Evolutionary conservation across 805 yeast genomes (phyloP).

Genomic region (Metschnikowia arizonensis): DNA sequence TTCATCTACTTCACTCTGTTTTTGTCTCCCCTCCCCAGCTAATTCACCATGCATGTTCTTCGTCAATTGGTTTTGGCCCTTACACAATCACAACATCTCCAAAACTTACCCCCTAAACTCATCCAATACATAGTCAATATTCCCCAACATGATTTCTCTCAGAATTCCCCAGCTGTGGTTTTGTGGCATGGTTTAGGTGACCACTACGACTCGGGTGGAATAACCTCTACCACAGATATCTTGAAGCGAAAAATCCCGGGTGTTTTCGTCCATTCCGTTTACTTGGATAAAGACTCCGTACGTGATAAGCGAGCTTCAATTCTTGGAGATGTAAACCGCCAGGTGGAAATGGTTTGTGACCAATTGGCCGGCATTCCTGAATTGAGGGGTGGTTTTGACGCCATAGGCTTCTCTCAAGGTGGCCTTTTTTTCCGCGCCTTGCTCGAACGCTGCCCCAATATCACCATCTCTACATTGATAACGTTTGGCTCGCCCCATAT

Average conservation of each 20-base stretch:
- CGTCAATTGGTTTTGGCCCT: constrained; percentile 1
- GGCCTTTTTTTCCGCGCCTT: constrained; percentile 73
- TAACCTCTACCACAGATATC: constrained; percentile 43
- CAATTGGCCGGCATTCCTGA: constrained; percentile 45
- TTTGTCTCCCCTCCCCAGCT: not conserved
- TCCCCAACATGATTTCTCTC: not conserved
- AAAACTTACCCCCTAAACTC: not conserved
- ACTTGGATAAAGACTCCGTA: constrained; percentile 44
- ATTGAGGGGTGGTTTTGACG: constrained; percentile 57
- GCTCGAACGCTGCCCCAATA: constrained; percentile 50
- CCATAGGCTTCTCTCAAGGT: constrained; percentile 80
- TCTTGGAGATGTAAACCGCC: constrained; percentile 55
- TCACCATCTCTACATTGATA: constrained; percentile 46
- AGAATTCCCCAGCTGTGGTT: constrained; percentile 43
- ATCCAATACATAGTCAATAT: not conserved
- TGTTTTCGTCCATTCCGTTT: constrained; percentile 50
- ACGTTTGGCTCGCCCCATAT: constrained; percentile 83
- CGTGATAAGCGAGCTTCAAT: constrained; percentile 54
- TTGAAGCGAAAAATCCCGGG: constrained; percentile 47
- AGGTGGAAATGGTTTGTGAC: constrained; percentile 53
- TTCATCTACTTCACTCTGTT: not conserved
- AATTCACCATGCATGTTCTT: not conserved
- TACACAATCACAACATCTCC: not conserved
- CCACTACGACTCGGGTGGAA: constrained; percentile 57
- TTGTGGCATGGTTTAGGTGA: constrained; percentile 89